Evolutionary conservation across 176 grass and related monocot species (phyloP).

Genomic region (Themeda triandra): DNA sequence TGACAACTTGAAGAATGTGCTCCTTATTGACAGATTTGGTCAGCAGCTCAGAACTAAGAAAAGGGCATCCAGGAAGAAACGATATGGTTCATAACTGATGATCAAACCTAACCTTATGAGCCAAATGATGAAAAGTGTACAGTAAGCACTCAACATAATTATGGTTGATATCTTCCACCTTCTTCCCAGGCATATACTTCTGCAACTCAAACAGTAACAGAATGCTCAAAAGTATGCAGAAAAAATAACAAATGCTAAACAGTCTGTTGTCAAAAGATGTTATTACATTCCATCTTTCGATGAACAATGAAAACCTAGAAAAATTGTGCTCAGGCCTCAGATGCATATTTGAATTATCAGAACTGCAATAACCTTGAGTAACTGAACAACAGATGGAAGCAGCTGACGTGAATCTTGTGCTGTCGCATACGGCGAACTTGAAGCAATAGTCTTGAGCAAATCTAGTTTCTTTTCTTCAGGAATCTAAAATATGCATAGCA

Average conservation of each 20-base stretch:
- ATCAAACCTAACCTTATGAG: constrained; percentile 74
- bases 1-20: not conserved
- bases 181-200: constrained; percentile 96
- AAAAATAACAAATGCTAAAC: not conserved
- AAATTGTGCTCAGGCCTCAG: not conserved
- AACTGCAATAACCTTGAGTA: constrained; percentile 68
- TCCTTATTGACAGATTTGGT: constrained; percentile 17
- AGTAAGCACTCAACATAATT: constrained; percentile 89
- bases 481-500: constrained; percentile 50
- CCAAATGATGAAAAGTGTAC: constrained; percentile 94
- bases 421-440: constrained; percentile 72
- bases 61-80: constrained; percentile 3
- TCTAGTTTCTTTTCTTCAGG: constrained; percentile 90
- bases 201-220: constrained; percentile 38
- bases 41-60: constrained; percentile 30
- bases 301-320: not conserved
- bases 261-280: not conserved
- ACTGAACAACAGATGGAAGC: constrained; percentile 77
- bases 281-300: not conserved
- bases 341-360: constrained; percentile 1
- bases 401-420: constrained; percentile 98
- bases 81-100: constrained; percentile 26
- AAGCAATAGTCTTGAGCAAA: constrained; percentile 93
- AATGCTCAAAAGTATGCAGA: not conserved
- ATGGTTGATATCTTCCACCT: constrained; percentile 78